phyloP scores from a whole-genome alignment of 345 rosid species.

The Excoecaria cochinchinensis region DNA sequence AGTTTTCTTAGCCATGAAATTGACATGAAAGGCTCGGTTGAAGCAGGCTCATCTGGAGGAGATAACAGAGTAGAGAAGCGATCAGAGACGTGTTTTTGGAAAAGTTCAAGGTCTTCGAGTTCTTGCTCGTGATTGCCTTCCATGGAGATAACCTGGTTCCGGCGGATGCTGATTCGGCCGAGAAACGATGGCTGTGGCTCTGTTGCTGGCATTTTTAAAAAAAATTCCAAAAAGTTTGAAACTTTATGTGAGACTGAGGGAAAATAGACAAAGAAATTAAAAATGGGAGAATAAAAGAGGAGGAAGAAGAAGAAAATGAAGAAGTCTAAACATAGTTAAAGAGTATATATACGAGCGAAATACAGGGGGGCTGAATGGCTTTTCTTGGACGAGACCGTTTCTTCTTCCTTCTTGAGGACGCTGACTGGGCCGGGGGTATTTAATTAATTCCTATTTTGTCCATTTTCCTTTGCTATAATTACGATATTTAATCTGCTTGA shows the following conservation, averaged over 20 bases:
- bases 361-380: constrained; percentile 4
- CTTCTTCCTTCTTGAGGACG: constrained; percentile 9
- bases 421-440: constrained; percentile 3
- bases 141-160: constrained; percentile 81
- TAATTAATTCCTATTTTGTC: not conserved
- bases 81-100: constrained; percentile 77
- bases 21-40: constrained; percentile 55
- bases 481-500: not conserved
- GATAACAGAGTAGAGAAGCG: constrained; percentile 65
- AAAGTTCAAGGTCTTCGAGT: constrained; percentile 71
- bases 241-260: not conserved
- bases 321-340: not conserved
- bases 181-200: constrained; percentile 75
- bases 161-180: constrained; percentile 81
- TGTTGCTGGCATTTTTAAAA: constrained; percentile 47
- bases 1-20: constrained; percentile 80
- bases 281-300: not conserved
- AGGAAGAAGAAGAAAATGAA: not conserved
- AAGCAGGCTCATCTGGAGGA: constrained; percentile 27
- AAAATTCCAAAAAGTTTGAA: not conserved
- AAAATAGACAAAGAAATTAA: not conserved
- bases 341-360: constrained; percentile 19
- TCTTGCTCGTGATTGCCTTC: constrained; percentile 79
- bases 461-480: not conserved
- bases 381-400: constrained; percentile 19